Evolutionary conservation across 2,329 filamentous ascomycete species (phyloP), one percentile per base, ranked within the genome.

Genomic region (Colletotrichum chlorophyti): DNA sequence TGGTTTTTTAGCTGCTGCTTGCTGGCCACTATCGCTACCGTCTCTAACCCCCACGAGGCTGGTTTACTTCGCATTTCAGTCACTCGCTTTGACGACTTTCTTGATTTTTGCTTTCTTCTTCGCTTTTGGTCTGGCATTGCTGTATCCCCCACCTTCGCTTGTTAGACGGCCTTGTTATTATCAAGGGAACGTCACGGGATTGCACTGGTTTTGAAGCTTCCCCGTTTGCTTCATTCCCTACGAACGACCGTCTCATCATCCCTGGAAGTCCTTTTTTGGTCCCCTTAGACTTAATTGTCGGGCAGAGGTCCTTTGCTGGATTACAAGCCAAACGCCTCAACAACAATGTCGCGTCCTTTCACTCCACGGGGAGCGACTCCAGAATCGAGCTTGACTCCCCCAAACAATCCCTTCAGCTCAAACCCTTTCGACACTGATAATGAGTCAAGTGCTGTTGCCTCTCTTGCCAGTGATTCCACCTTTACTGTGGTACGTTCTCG

Each of bases 381-480:
- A 27, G 42, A 46, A 51, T 57, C 57, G 15, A n/a, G 49, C 26
- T n/a, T 50, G 21, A 41, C 53, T 24, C 43, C 51, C 35, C 60
- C 59, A 34, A 51, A 15, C 42, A 62, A 63, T 43, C 61, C 61
- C 3, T 63, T 63, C 29, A 54, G 41, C 14, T 32, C 54, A 8
- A 62, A 62, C 38, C 61, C 61, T 8, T 63, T 63, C 54, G 61
- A 63, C 29, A 63, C 61, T 10, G 61, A 63, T 31, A 60, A 61
- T 6, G 61, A 63, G 15, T 48, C 46, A 19, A 63, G 61, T 34
- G 54, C 59, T 7, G 59, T 47, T 6, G 49, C 42, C 8, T 62
- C 61, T 7, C 51, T 63, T 7, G 61, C 61, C 23, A 60, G 53
- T 31, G 53, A 63, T 40, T 63, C 61, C 3, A 63, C 61, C n/a